phyloP scores from a whole-genome alignment of 2,329 filamentous ascomycete genomes.

The Sporothrix mexicana region DNA sequence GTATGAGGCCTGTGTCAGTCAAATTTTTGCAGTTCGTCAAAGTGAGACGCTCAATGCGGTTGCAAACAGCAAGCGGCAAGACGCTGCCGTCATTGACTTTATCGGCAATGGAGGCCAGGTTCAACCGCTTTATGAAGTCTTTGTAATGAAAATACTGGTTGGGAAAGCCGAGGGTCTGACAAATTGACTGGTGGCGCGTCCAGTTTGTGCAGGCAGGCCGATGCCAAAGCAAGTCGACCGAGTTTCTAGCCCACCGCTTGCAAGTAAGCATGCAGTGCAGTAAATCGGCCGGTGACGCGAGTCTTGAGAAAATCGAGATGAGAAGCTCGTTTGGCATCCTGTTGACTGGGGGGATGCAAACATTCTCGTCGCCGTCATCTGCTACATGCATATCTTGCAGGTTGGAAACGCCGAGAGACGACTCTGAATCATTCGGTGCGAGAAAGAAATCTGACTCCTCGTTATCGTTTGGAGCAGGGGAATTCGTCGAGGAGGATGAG shows the following conservation, averaged over 20 bases:
- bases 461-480: conserved; percentile 76
- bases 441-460: conserved; percentile 95
- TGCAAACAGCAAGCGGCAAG: conserved; percentile 79
- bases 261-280: conserved; percentile 92
- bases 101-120: conserved; percentile 78
- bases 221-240: conserved; percentile 93
- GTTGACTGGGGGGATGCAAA: conserved; percentile 78
- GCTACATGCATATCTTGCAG: conserved; percentile 75
- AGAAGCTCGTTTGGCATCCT: conserved; percentile 92
- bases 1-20: conserved; percentile 81
- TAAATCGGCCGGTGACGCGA: conserved; percentile 76
- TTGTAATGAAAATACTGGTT: conserved; percentile 87
- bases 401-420: conserved; percentile 82
- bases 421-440: conserved; percentile 88
- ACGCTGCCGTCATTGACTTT: conserved; percentile 89
- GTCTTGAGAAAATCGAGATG: conserved; percentile 87
- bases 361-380: conserved; percentile 52
- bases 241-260: conserved; percentile 89
- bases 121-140: conserved; percentile 89
- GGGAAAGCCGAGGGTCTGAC: conserved; percentile 72
- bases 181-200: conserved; percentile 80
- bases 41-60: conserved; percentile 88
- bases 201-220: conserved; percentile 88
- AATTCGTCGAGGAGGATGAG: conserved; percentile 73
- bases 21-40: conserved; percentile 86